These are phyloP conservation scores for Lachnellula occidentalis DNA, from an alignment of 2,329 filamentous ascomycete genomes.

Conservation along the genomic window DNA sequence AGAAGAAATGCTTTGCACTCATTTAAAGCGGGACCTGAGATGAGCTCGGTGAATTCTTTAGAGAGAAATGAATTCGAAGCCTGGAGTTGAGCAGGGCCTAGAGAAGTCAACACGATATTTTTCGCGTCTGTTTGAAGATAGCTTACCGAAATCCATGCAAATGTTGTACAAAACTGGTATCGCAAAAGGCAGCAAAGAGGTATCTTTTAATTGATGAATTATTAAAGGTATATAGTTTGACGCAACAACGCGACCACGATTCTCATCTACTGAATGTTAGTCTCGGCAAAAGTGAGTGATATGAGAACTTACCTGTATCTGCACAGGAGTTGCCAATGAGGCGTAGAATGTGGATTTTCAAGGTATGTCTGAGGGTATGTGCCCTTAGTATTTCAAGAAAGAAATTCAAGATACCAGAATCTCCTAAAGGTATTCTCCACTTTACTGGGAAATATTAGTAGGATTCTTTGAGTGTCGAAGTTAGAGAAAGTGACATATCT, in stretches of 20 bases:
- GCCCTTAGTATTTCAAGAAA: constrained; percentile 44
- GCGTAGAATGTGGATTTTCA: constrained; percentile 52
- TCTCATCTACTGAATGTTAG: constrained; percentile 44
- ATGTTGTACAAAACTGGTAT: constrained; percentile 59
- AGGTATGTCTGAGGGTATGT: constrained; percentile 34
- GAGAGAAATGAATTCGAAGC: constrained; percentile 49
- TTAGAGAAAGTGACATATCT: not conserved
- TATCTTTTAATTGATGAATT: constrained; percentile 40
- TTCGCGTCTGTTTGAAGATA: not conserved
- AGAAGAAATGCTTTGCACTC: constrained; percentile 40
- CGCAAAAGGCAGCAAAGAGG: constrained; percentile 46
- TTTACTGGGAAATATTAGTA: constrained; percentile 37
- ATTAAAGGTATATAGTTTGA: constrained; percentile 44
- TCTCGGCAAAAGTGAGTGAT: not conserved
- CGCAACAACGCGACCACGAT: constrained; percentile 49
- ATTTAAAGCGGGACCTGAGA: constrained; percentile 41
- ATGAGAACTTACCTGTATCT: constrained; percentile 43
- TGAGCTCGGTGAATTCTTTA: constrained; percentile 42
- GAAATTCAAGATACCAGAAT: constrained; percentile 53
- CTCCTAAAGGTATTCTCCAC: constrained; percentile 52
- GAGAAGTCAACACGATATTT: constrained; percentile 15
- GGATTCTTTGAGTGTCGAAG: not conserved
- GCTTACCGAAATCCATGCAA: constrained; percentile 56
- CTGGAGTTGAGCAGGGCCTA: constrained; percentile 49
- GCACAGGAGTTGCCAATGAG: constrained; percentile 59